phyloP scores from a whole-genome alignment of 805 yeast genomes.

The Starmerella asiatica region DNA sequence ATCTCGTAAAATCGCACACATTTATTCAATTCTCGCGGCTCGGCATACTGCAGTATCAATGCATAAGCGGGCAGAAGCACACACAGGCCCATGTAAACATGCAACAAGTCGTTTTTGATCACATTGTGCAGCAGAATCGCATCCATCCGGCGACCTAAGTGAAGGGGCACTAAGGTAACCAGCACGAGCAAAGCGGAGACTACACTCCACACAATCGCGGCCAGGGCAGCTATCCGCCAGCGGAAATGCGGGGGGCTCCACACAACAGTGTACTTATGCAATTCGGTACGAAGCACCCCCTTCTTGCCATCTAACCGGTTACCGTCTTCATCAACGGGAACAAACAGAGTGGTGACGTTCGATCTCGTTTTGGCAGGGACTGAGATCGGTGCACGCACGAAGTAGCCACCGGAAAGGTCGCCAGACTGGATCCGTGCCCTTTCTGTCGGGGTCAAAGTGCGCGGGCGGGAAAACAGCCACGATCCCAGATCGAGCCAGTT shows the following conservation, averaged over 20 bases:
- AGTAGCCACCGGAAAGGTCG: slow-evolving; percentile 63
- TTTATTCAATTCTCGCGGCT: slow-evolving; percentile 3
- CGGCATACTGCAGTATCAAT: background rate
- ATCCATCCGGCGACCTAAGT: slow-evolving; percentile 14
- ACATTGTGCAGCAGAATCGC: background rate
- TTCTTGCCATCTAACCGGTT: slow-evolving; percentile 35
- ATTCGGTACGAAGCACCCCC: slow-evolving; percentile 32
- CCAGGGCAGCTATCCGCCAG: slow-evolving; percentile 39
- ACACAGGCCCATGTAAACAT: slow-evolving; percentile 3
- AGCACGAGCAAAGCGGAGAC: slow-evolving; percentile 2
- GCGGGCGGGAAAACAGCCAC: slow-evolving; percentile 29
- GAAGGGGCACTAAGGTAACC: slow-evolving; percentile 11
- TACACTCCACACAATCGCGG: slow-evolving; percentile 34
- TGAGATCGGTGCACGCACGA: slow-evolving; percentile 67
- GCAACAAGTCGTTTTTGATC: slow-evolving; percentile 12
- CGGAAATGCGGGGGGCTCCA: slow-evolving; percentile 76
- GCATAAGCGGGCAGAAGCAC: slow-evolving; percentile 10
- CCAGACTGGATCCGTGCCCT: slow-evolving; percentile 36
- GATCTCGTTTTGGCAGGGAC: slow-evolving; percentile 58
- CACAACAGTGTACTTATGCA: slow-evolving; percentile 51
- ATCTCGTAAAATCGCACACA: slow-evolving; percentile 1
- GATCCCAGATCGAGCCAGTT: slow-evolving; percentile 22
- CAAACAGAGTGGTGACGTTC: slow-evolving; percentile 53
- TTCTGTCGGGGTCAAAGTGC: slow-evolving; percentile 31
- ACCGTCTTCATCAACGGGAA: slow-evolving; percentile 60